Base-by-base conservation (phyloP, 768 basidiomycete species). In the Boletus subparvulus region DNA sequence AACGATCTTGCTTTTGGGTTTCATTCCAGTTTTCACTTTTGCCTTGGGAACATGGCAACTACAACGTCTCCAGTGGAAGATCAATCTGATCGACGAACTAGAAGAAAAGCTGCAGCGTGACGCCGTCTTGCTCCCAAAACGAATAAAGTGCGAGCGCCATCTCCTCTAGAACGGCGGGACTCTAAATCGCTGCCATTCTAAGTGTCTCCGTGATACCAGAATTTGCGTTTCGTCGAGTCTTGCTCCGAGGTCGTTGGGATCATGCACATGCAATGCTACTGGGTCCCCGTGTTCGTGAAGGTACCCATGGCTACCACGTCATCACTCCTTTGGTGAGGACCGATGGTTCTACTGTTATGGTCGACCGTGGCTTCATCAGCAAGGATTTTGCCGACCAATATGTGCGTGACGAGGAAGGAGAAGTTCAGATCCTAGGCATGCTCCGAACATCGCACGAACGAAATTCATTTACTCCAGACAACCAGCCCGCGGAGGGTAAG, bases 31-130 rank as follows among this genome's bases (percentile, higher is more conserved):
- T 58, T 86, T 97, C 68, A 93, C 94, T 0, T 93, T 94, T 62
- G 88, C 81, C 16, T 77, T 99, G 58, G 96, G 97, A 17, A 83
- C 85, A 19, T 98, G 96, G 96, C 97, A 99, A 74, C 77, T 99
- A 33, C 83, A 92, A 64, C 84, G 97, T 47, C 81, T 98, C 32
- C 83, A 91, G 70, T 99, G 97, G 97, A 99, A 99, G 74, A 78
- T 96, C 44, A 83, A 84, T 50, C 79, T 99, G 49, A 98, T 98
- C 59, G 92, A 97, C 61, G 92, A 98, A 65, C 79, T 98, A 36
- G 90, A 97, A 69, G 86, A 91, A 72, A 96, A 97, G 73, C 75
- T 98, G 36, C 81, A 88, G 59, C 78, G 88, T 16, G 84, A 83
- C 33, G 88, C 96, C 1, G 82, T 99, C 54, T 66, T 77, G 26